Conservation (phyloP, 129 eudicot genomes). For the Arctium minus region DNA sequence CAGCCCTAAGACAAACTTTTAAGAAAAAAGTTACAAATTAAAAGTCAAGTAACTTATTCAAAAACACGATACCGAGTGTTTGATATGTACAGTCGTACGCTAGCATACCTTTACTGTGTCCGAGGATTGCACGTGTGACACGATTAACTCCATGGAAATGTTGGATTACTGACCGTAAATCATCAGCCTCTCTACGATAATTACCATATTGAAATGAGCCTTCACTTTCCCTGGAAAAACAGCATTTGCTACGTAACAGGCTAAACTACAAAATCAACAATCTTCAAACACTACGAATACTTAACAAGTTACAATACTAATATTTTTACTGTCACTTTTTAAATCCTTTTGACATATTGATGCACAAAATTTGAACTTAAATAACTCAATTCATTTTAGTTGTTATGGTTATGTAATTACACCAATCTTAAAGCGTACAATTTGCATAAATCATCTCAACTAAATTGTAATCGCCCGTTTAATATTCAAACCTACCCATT, state of each 20-base stretch:
- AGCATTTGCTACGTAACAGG: neutral
- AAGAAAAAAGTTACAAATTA: neutral
- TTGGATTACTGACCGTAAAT: constrained; percentile 56
- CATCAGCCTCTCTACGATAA: constrained; percentile 66
- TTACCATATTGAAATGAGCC: constrained; percentile 66
- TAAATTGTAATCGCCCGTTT: neutral
- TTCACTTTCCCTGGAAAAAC: constrained; percentile 68
- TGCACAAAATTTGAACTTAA: neutral
- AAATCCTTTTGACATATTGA: neutral
- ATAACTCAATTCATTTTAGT: neutral
- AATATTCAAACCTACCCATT: constrained; percentile 53
- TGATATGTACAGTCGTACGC: neutral
- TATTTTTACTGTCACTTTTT: neutral
- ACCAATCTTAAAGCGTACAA: neutral
- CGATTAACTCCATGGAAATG: constrained; percentile 49
- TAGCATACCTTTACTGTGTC: constrained; percentile 78
- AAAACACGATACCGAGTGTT: neutral
- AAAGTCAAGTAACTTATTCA: neutral
- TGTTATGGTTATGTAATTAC: neutral
- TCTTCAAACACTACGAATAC: neutral
- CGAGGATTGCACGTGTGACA: constrained; percentile 49
- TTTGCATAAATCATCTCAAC: neutral
- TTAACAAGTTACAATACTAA: neutral
- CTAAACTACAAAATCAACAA: neutral
- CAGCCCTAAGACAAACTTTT: neutral